phyloP scores from a whole-genome alignment of 495 filamentous ascomycete species.

The Lichenothelia convexa region DNA sequence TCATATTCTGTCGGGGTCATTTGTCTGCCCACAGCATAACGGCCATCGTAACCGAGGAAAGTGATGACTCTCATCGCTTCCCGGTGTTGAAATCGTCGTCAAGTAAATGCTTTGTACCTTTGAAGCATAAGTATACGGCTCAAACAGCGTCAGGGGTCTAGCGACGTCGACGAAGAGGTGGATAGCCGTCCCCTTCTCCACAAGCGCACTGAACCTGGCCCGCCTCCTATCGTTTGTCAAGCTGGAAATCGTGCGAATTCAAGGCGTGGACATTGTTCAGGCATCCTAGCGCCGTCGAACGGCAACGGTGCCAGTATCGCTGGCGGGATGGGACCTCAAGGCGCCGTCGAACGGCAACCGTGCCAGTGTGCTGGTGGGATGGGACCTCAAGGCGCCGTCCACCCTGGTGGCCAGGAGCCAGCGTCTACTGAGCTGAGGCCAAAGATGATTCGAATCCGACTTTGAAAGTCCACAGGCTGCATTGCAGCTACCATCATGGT shows the following conservation, averaged over 20 bases:
- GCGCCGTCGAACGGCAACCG: constrained; percentile 1
- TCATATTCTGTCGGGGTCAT: constrained; percentile 92
- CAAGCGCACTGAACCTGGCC: no score
- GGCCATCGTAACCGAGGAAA: constrained; percentile 31
- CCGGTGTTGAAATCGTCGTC: constrained; percentile 97
- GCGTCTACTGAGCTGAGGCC: constrained; percentile 53
- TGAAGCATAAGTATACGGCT: neutral
- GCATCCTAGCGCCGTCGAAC: constrained; percentile 4
- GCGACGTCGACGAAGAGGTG: no score
- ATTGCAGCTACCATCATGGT: no score
- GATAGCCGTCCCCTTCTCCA: no score
- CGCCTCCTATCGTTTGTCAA: no score
- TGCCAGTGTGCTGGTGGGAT: constrained; percentile 1
- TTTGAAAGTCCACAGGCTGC: no score
- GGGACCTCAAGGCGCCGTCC: constrained; percentile 2
- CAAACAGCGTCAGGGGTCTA: no score
- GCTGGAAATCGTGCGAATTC: no score
- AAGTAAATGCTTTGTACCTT: constrained; percentile 35
- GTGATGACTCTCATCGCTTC: constrained; percentile 82
- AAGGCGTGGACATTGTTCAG: constrained; percentile 30
- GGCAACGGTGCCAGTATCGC: constrained; percentile 1
- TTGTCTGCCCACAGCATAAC: constrained; percentile 37
- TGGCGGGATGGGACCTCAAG: constrained; percentile 2
- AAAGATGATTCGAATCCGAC: constrained; percentile 91
- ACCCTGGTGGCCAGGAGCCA: constrained; percentile 19